Percentiles rank a stretch among this genome's conserved stretches.
phyloP scores from a whole-genome alignment of 495 filamentous ascomycete species.

The Viridothelium virens region DNA sequence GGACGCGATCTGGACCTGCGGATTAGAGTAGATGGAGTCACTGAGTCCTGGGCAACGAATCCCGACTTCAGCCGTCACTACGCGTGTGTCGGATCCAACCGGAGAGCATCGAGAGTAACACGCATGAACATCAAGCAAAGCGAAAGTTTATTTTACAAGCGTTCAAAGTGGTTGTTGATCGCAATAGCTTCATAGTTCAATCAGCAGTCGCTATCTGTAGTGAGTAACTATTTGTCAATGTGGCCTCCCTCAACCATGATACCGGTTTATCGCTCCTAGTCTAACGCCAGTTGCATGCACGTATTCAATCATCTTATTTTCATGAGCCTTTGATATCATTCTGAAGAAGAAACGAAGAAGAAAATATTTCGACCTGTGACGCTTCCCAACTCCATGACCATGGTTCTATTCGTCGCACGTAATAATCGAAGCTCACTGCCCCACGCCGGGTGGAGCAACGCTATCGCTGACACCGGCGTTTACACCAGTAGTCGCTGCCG shows the following conservation, averaged over 20 bases:
- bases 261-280: neutral
- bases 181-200: too few species aligned
- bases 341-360: neutral
- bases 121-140: too few species aligned
- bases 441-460: too few species aligned
- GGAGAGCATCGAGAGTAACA: too few species aligned
- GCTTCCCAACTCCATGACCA: neutral
- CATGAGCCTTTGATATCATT: neutral
- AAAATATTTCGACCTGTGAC: neutral
- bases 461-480: neutral
- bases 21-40: neutral
- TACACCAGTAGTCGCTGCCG: neutral
- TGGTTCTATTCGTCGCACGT: neutral
- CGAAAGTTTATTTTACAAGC: too few species aligned
- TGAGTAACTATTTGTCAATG: too few species aligned
- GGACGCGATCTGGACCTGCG: too few species aligned
- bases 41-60: neutral
- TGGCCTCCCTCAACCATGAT: neutral
- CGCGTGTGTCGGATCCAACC: too few species aligned
- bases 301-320: neutral
- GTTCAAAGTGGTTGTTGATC: too few species aligned
- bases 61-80: too few species aligned
- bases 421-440: neutral
- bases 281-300: constrained; percentile 5
- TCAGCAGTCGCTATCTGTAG: neutral